Evolutionary conservation across 495 filamentous ascomycete genomes (phyloP).

Genomic region (Saxophila tyrrhenica): DNA sequence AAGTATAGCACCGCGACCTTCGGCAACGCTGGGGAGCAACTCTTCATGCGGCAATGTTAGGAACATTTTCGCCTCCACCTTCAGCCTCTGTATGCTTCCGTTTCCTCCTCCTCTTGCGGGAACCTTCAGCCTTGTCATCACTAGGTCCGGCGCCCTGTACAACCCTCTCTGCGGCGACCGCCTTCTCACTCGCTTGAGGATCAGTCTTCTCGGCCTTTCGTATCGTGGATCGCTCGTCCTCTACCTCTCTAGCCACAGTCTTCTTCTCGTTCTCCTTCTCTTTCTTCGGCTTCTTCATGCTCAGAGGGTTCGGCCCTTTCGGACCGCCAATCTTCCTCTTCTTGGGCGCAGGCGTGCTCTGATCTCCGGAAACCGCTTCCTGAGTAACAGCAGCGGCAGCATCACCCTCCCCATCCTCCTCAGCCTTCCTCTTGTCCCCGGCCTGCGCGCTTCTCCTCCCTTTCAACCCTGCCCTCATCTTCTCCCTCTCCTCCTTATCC

Average conservation of each 20-base stretch:
- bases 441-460: slow-evolving; percentile 10
- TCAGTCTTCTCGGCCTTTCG: slow-evolving; percentile 10
- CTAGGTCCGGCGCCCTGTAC: background rate
- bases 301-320: slow-evolving; percentile 82
- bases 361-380: slow-evolving; percentile 25
- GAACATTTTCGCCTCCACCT: background rate
- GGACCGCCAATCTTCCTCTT: slow-evolving; percentile 54
- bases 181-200: slow-evolving; percentile 10
- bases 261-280: slow-evolving; percentile 5
- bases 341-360: slow-evolving; percentile 38
- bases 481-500: slow-evolving; percentile 57
- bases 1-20: too few relatives aligned
- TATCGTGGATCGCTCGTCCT: slow-evolving; percentile 3
- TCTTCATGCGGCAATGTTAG: background rate
- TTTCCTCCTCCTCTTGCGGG: slow-evolving; percentile 15
- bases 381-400: too few relatives aligned
- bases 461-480: slow-evolving; percentile 59
- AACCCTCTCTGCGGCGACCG: background rate
- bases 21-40: too few relatives aligned
- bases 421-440: slow-evolving; percentile 35
- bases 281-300: slow-evolving; percentile 67
- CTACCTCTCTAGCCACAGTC: background rate
- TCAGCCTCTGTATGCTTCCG: slow-evolving; percentile 6
- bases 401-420: slow-evolving; percentile 38
- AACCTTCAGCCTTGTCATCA: slow-evolving; percentile 2